Conservation (phyloP, 331 rosid genomes). For the Malus hybrid region DNA sequence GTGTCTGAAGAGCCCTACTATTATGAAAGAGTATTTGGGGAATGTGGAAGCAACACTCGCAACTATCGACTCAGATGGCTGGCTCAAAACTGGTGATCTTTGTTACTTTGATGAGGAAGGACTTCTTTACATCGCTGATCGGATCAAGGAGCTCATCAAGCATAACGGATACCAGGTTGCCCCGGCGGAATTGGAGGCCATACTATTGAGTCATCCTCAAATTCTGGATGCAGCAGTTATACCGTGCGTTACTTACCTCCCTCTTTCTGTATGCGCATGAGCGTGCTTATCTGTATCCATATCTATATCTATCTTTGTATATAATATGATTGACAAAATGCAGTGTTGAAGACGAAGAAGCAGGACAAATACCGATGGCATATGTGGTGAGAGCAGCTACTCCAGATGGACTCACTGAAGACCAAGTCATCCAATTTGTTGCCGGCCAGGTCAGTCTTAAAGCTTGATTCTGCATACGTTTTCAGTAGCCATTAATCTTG, state of each 20-base stretch:
- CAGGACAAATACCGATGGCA: slow-evolving; percentile 90
- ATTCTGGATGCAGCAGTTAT: slow-evolving; percentile 85
- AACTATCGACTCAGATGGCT: slow-evolving; percentile 54
- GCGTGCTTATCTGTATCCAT: not conserved
- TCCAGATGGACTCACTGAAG: slow-evolving; percentile 43
- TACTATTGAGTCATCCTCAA: slow-evolving; percentile 65
- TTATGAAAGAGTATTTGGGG: slow-evolving; percentile 77
- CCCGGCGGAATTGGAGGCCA: slow-evolving; percentile 90
- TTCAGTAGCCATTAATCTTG: not conserved
- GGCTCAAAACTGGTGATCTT: slow-evolving; percentile 90
- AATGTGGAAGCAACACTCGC: slow-evolving; percentile 60
- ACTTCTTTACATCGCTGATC: slow-evolving; percentile 54
- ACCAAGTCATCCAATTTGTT: slow-evolving; percentile 73
- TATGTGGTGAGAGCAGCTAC: slow-evolving; percentile 57
- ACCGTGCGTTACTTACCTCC: slow-evolving; percentile 44
- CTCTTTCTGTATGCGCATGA: not conserved
- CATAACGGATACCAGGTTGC: slow-evolving; percentile 93
- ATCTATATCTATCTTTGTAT: not conserved
- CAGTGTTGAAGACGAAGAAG: slow-evolving; percentile 75
- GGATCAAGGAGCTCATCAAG: slow-evolving; percentile 91
- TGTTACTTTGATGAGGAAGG: slow-evolving; percentile 67
- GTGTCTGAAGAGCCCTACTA: slow-evolving; percentile 61
- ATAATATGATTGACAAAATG: slow-evolving; percentile 1
- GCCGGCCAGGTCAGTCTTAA: slow-evolving; percentile 52
- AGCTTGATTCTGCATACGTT: not conserved